Conservation (phyloP, 805 yeast species). For the Ascoidea asiatica region DNA sequence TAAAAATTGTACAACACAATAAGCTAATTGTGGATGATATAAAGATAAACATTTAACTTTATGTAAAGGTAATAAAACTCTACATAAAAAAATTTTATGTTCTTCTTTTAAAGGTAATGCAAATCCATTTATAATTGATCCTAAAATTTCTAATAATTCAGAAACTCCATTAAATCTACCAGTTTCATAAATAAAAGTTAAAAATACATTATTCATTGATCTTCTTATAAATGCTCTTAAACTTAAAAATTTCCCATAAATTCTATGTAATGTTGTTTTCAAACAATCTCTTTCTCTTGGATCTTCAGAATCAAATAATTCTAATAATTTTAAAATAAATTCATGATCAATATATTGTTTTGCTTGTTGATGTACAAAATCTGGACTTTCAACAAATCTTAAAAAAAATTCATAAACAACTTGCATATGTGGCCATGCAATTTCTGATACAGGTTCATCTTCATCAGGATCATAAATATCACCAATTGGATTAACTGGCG, state of each 20-base stretch:
- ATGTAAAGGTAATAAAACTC: constrained; percentile 85
- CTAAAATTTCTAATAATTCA: constrained; percentile 79
- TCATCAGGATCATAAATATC: constrained; percentile 97
- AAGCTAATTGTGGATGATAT: constrained; percentile 94
- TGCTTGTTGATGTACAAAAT: constrained; percentile 85
- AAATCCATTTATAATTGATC: constrained; percentile 94
- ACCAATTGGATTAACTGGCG: constrained; percentile 95
- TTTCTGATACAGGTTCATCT: constrained; percentile 92
- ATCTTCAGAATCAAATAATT: constrained; percentile 90
- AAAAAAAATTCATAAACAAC: constrained; percentile 89
- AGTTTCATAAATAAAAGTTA: constrained; percentile 90
- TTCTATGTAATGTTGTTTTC: constrained; percentile 89
- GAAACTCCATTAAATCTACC: constrained; percentile 16
- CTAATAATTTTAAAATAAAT: constrained; percentile 69
- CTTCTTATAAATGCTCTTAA: constrained; percentile 85
- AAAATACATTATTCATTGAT: constrained; percentile 80
- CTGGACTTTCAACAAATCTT: constrained; percentile 87
- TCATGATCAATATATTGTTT: constrained; percentile 89
- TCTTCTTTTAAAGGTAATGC: constrained; percentile 96
- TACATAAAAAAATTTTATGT: constrained; percentile 78
- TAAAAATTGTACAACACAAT: constrained; percentile 90
- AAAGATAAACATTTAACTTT: constrained; percentile 78
- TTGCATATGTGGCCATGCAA: constrained; percentile 99
- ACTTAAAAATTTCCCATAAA: constrained; percentile 88
- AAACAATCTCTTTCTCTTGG: constrained; percentile 92